phyloP scores from a whole-genome alignment of 306 rosid species.

The Alnus glutinosa region DNA sequence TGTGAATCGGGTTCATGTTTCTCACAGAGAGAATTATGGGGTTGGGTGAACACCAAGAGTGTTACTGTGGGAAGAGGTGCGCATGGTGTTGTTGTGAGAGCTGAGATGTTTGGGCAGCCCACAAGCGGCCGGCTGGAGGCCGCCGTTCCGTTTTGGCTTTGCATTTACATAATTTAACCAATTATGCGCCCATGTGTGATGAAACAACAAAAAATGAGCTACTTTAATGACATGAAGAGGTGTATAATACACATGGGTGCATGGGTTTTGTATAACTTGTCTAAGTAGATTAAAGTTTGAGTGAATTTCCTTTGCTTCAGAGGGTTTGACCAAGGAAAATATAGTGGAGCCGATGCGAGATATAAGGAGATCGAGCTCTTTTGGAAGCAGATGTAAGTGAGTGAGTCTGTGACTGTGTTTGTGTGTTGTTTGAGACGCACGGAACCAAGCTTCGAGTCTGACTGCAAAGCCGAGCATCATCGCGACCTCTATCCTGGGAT shows the following conservation, averaged over 20 bases:
- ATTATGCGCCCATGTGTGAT: no score
- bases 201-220: no score
- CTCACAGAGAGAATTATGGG: constrained; percentile 82
- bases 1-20: constrained; percentile 12
- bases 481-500: no score
- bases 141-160: constrained; percentile 44
- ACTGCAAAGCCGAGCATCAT: no score
- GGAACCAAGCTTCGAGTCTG: no score
- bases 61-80: constrained; percentile 36
- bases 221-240: no score
- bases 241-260: no score
- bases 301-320: constrained; percentile 42
- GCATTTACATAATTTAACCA: not conserved
- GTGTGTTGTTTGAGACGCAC: constrained; percentile 1
- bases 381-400: constrained; percentile 92
- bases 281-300: no score
- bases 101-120: constrained; percentile 96
- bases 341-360: constrained; percentile 97
- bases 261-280: not conserved
- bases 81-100: constrained; percentile 66
- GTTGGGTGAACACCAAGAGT: constrained; percentile 70
- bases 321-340: constrained; percentile 93
- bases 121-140: constrained; percentile 89
- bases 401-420: not conserved
- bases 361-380: constrained; percentile 94